These are phyloP conservation scores for Claviceps cyperi DNA, from an alignment of 2,329 filamentous ascomycete genomes.

Conservation along the genomic window DNA sequence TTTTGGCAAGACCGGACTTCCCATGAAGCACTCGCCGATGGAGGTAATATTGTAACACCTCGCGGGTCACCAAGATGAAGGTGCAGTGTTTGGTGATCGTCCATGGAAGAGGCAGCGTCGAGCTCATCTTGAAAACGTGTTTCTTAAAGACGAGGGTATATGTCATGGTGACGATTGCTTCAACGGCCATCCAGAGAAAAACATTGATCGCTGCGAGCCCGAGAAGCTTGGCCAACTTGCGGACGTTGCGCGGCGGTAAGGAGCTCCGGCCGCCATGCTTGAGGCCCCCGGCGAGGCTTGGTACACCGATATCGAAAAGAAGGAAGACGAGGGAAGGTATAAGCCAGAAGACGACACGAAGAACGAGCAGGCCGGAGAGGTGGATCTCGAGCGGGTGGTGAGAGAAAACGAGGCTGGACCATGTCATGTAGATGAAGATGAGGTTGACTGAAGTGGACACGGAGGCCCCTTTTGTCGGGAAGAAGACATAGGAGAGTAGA, in stretches of 20 bases:
- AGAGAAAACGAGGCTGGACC: conserved; percentile 68
- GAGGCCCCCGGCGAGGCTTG: conserved; percentile 51
- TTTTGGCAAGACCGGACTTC: conserved; percentile 20
- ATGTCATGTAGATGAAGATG: conserved; percentile 82
- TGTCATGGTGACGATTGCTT: conserved; percentile 26
- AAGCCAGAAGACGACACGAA: conserved; percentile 58
- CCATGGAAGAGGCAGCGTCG: conserved; percentile 38
- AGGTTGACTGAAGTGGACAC: conserved; percentile 72
- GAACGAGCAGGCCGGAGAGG: conserved; percentile 51
- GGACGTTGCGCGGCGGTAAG: conserved; percentile 30
- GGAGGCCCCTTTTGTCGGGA: conserved; percentile 42
- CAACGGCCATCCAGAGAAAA: conserved; percentile 25
- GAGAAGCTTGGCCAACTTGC: conserved; percentile 20
- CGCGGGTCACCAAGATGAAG: conserved; percentile 29
- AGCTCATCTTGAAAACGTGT: conserved; percentile 32
- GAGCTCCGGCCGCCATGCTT: conserved; percentile 48
- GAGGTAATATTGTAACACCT: conserved; percentile 56
- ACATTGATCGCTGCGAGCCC: conserved; percentile 32
- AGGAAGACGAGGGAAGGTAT: conserved; percentile 60
- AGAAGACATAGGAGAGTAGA: conserved; percentile 52
- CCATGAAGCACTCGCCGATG: conserved; percentile 60
- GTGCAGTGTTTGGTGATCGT: conserved; percentile 34
- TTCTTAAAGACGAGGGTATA: conserved; percentile 19
- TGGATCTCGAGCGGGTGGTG: conserved; percentile 65
- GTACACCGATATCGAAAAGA: conserved; percentile 54